Evolutionary conservation across 768 basidiomycete genomes (phyloP).

Genomic region (Trichaptum fuscoviolaceum): DNA sequence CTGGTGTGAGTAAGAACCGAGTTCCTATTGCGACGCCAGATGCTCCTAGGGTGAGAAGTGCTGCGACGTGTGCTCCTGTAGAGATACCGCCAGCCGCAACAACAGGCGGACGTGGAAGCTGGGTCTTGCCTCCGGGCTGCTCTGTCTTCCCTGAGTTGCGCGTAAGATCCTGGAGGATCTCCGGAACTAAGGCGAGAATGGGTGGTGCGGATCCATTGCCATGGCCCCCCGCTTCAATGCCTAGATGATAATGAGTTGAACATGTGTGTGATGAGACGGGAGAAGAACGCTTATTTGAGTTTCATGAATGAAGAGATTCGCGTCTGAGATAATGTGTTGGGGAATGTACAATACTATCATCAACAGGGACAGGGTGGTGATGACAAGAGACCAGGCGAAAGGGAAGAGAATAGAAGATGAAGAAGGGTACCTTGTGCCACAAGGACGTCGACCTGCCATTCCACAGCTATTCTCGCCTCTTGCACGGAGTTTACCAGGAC

Average conservation of each 20-base stretch:
- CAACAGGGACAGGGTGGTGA: not conserved
- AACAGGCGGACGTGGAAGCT: slow-evolving; percentile 41
- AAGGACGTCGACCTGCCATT: slow-evolving; percentile 68
- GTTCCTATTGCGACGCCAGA: slow-evolving; percentile 70
- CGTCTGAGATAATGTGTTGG: not conserved
- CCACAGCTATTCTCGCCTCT: slow-evolving; percentile 53
- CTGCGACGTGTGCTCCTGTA: slow-evolving; percentile 59
- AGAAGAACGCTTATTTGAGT: slow-evolving; percentile 9
- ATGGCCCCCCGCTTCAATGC: slow-evolving; percentile 79
- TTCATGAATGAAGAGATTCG: slow-evolving; percentile 6
- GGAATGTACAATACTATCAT: not conserved
- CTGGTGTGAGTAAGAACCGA: slow-evolving; percentile 64
- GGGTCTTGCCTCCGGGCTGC: not conserved
- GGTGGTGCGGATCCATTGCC: slow-evolving; percentile 53
- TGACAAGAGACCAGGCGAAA: not conserved
- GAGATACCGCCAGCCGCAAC: slow-evolving; percentile 74
- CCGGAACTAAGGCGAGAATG: slow-evolving; percentile 53
- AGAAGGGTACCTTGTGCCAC: slow-evolving; percentile 64
- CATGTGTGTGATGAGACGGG: not conserved
- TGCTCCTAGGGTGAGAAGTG: slow-evolving; percentile 61
- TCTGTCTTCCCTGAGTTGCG: not conserved
- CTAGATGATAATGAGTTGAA: slow-evolving; percentile 29
- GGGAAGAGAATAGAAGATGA: slow-evolving; percentile 4
- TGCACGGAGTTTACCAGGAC: slow-evolving; percentile 58
- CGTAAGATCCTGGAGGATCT: slow-evolving; percentile 38